These are phyloP conservation scores for Amylocystis lapponica DNA, from an alignment of 768 basidiomycete genomes.

Conservation along the genomic window DNA sequence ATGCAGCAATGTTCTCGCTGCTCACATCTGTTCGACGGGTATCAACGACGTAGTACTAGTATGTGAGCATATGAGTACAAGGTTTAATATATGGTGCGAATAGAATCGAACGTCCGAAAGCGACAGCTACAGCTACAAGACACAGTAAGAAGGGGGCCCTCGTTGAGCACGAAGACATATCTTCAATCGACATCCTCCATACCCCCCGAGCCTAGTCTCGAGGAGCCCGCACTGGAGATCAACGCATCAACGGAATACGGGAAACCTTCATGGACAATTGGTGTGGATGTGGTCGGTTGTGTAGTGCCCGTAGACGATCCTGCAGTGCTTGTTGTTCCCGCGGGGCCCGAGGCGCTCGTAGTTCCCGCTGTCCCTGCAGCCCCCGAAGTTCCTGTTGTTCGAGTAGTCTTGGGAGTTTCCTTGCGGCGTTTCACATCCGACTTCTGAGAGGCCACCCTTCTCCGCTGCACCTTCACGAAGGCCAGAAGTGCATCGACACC, in stretches of 20 bases:
- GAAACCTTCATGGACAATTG: neutral
- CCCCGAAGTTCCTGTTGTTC: too few species aligned
- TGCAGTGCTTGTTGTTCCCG: neutral
- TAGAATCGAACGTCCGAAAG: too few species aligned
- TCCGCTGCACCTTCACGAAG: slow-evolving; percentile 48
- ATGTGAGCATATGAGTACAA: too few species aligned
- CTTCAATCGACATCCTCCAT: slow-evolving; percentile 15
- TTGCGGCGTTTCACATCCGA: too few species aligned
- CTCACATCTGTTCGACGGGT: too few species aligned
- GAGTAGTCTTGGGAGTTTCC: too few species aligned
- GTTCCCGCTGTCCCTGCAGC: too few species aligned
- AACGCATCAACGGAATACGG: neutral
- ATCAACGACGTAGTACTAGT: too few species aligned
- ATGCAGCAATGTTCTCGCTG: too few species aligned
- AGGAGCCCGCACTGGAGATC: neutral
- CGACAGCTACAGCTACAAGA: neutral
- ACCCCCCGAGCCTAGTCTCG: slow-evolving; percentile 3
- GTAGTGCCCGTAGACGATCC: neutral
- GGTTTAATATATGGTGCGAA: too few species aligned
- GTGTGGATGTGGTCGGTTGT: neutral
- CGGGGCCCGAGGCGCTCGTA: too few species aligned
- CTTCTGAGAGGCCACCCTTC: slow-evolving; percentile 24
- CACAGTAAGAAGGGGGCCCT: neutral
- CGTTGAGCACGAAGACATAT: neutral
- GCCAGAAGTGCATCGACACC: slow-evolving; percentile 42